These are phyloP conservation scores for Salvia sclarea DNA, from an alignment of 305 asterid species.

Conservation along the genomic window DNA sequence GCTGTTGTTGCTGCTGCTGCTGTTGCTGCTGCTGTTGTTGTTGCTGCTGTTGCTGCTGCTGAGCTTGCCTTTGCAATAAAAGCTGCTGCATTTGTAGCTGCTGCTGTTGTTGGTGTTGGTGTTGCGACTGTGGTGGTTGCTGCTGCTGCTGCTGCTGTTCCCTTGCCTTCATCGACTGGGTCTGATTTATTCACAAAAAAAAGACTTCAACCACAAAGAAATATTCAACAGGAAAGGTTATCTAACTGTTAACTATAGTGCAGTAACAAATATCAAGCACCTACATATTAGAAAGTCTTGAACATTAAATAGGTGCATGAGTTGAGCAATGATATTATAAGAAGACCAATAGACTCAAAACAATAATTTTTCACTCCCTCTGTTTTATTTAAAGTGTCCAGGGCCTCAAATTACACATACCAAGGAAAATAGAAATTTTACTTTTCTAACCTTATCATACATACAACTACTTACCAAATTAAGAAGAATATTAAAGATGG, in stretches of 20 bases:
- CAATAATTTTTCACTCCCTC: no score
- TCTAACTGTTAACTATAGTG: not conserved
- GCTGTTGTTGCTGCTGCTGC: conserved; percentile 57
- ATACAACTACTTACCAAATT: no score
- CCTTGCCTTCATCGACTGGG: conserved; percentile 91
- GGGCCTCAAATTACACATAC: no score
- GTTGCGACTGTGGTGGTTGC: conserved; percentile 51
- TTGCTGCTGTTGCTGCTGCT: conserved; percentile 61
- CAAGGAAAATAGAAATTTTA: no score
- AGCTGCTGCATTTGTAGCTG: conserved; percentile 77
- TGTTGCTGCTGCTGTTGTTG: conserved; percentile 51
- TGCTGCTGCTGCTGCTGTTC: conserved; percentile 84
- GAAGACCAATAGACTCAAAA: not conserved
- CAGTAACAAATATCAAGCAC: not conserved
- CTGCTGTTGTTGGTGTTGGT: conserved; percentile 52
- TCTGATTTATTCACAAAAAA: conserved; percentile 44
- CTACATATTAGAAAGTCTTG: not conserved
- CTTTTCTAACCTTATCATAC: no score
- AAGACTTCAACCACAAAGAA: conserved; percentile 2
- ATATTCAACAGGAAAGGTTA: not conserved
- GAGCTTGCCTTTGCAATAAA: conserved; percentile 71
- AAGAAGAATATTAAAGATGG: no score
- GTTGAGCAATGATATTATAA: conserved; percentile 6
- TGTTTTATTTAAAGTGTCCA: no score
- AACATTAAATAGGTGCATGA: not conserved